Percentiles rank a stretch among this genome's conserved stretches.
These are phyloP conservation scores for Penicillium sclerotigenum DNA, from an alignment of 2,329 filamentous ascomycete genomes.

Conservation along the genomic window DNA sequence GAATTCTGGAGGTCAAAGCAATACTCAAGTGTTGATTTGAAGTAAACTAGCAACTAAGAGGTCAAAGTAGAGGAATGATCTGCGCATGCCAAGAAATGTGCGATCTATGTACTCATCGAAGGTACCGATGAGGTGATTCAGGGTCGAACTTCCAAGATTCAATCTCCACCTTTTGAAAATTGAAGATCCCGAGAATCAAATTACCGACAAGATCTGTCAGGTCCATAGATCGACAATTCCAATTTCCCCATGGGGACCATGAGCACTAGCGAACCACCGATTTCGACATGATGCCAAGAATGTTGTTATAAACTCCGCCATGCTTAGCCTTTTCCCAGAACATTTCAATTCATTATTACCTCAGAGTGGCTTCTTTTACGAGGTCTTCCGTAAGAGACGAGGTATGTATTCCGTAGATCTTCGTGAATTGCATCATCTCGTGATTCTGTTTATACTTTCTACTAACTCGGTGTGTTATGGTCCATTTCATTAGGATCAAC, in stretches of 20 bases:
- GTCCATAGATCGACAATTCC: conserved; percentile 13
- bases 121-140: conserved; percentile 16
- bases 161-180: neutral
- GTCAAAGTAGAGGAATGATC: conserved; percentile 7
- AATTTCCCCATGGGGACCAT: conserved; percentile 9
- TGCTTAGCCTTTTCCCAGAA: neutral
- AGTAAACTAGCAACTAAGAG: neutral
- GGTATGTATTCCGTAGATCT: neutral
- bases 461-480: neutral
- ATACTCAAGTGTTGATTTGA: conserved; percentile 3
- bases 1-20: conserved; percentile 3
- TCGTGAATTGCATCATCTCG: conserved; percentile 8
- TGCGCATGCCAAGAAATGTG: conserved; percentile 10
- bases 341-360: neutral
- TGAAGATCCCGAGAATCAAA: neutral
- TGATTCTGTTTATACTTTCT: conserved; percentile 1
- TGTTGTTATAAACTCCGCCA: conserved; percentile 18
- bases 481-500: conserved; percentile 4
- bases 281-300: conserved; percentile 28
- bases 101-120: conserved; percentile 7
- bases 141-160: neutral
- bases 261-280: conserved; percentile 5
- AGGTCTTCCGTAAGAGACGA: neutral
- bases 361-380: neutral
- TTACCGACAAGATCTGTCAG: conserved; percentile 1